Evolutionary conservation across 495 filamentous ascomycete species (phyloP), one percentile per base, ranked within the genome.

Genomic region (Penicillium robsamsonii): DNA sequence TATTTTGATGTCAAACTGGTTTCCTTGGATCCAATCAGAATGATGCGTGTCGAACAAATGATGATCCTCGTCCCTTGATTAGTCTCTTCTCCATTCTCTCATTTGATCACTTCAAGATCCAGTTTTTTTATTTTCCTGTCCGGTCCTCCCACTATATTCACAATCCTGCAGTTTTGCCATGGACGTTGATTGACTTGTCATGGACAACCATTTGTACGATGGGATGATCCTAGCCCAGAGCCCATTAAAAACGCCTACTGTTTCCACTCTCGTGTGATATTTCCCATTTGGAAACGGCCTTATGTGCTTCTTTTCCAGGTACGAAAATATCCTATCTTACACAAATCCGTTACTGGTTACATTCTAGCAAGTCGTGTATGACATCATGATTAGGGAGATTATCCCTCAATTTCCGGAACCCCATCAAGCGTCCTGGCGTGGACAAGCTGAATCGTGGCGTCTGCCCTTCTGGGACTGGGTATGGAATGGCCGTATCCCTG

Each of bases 391-490:
- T 51, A 63, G 55, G 33, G 44, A 58, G 13, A 65, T 74, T 29
- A 67, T 70, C 17, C 47, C 45, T n/a, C 54, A 53, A 9, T 72
- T 69, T 30, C 65, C 67, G 1, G 43, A 45, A 44, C 33, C 56
- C 13, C 50, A 61, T 31, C 57, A 55, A 29, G 41, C 40, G 15
- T 46, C 40, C 18, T 73, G 73, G 50, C 59, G 67, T 50, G 69
- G 68, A 53, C 80, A 80, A 1, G 82, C 80, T 30, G 63, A 70
- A 17, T 70, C 72, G 7, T 75, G 82, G 50, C 71, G 81, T 5
- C 53, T 80, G 11, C 81, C 81, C 2, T 85, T 79, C 57, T 85
- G 80, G 72, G 82, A 85, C 67, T 84, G 82, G 81, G 79, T 77
- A 3, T 60, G 63, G 20, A 74, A 69, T 47, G 57, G 73, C 52